phyloP scores from a whole-genome alignment of 2,329 filamentous ascomycete genomes.

The Fusarium paranaense region DNA sequence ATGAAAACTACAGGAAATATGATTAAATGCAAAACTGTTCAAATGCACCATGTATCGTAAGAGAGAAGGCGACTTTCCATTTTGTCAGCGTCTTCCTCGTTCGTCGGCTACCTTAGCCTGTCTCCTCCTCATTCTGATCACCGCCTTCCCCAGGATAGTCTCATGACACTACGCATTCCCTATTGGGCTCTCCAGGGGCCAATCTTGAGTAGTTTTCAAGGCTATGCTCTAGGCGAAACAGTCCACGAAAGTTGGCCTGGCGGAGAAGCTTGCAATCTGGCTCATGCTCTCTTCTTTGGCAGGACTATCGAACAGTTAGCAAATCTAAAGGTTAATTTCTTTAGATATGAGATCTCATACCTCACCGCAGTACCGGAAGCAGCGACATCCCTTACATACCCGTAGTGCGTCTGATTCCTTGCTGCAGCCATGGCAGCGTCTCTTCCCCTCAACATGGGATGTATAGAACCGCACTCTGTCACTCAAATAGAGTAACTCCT shows the following conservation, averaged over 20 bases:
- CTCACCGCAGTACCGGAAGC: slow-evolving; percentile 27
- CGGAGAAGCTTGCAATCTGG: slow-evolving; percentile 19
- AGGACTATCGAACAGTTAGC: slow-evolving; percentile 13
- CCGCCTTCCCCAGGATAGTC: background rate
- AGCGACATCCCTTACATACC: slow-evolving; percentile 18
- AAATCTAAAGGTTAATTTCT: background rate
- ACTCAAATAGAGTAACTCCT: slow-evolving; percentile 13
- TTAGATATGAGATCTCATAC: background rate
- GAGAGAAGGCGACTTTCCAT: background rate
- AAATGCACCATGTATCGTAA: background rate
- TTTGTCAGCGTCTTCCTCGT: background rate
- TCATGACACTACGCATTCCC: background rate
- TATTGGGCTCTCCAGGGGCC: background rate
- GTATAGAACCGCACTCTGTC: slow-evolving; percentile 17
- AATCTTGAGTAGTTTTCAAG: background rate
- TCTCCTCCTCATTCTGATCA: background rate
- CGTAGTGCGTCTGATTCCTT: background rate
- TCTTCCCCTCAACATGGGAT: background rate
- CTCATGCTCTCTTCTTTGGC: slow-evolving; percentile 5
- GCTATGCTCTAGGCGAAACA: slow-evolving; percentile 11
- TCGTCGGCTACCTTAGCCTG: background rate
- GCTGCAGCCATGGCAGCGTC: slow-evolving; percentile 29
- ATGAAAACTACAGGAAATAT: background rate
- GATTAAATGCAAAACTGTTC: background rate
- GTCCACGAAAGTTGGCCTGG: slow-evolving; percentile 1